phyloP scores from a whole-genome alignment of 2,329 filamentous ascomycete species.

The Colletotrichum cuscutae region DNA sequence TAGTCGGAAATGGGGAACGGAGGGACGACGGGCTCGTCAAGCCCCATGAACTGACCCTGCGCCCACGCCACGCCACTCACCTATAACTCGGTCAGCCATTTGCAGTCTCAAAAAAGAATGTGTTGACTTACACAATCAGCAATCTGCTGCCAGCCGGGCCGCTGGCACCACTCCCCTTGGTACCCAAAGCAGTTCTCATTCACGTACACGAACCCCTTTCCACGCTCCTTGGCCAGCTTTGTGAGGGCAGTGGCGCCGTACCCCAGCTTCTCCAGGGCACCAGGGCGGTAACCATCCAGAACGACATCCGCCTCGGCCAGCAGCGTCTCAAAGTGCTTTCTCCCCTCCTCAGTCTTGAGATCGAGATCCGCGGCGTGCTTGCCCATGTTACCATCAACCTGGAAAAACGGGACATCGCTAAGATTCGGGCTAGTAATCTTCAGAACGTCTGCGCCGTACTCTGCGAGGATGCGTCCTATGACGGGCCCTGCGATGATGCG shows the following conservation, averaged over 20 bases:
- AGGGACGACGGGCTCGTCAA: conserved; percentile 72
- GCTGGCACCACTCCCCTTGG: conserved; percentile 66
- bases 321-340: conserved; percentile 66
- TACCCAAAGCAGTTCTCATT: conserved; percentile 79
- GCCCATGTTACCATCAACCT: conserved; percentile 77
- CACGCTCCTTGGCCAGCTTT: conserved; percentile 61
- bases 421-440: conserved; percentile 76
- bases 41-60: conserved; percentile 71
- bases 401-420: conserved; percentile 78
- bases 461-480: conserved; percentile 76
- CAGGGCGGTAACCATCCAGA: conserved; percentile 75
- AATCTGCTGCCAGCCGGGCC: conserved; percentile 79
- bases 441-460: conserved; percentile 79
- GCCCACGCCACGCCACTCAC: conserved; percentile 68
- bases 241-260: conserved; percentile 68
- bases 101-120: neutral
- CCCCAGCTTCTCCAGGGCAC: conserved; percentile 70
- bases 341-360: conserved; percentile 65
- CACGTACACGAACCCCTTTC: conserved; percentile 74
- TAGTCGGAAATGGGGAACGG: conserved; percentile 74
- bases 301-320: conserved; percentile 72
- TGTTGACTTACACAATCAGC: conserved; percentile 65
- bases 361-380: conserved; percentile 75
- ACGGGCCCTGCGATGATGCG: conserved; percentile 82
- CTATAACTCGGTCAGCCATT: neutral